Evolutionary conservation across 345 rosid genomes (phyloP).

Genomic region (Hirschfeldia incana): DNA sequence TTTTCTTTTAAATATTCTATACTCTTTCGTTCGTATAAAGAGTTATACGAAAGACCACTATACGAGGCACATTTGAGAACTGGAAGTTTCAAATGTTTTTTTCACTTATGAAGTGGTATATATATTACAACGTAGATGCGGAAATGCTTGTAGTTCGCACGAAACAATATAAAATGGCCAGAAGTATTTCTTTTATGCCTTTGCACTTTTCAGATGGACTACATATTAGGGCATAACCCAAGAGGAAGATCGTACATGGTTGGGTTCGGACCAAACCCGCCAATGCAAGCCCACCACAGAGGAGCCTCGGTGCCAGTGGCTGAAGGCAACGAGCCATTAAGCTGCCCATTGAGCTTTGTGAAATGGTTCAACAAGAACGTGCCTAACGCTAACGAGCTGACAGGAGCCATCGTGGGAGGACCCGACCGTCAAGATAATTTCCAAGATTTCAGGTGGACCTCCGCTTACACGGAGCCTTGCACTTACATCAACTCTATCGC

Average conservation of each 20-base stretch:
- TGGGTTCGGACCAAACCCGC: constrained; percentile 79
- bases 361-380: constrained; percentile 46
- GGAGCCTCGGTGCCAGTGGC: constrained; percentile 66
- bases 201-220: constrained; percentile 61
- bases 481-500: constrained; percentile 82
- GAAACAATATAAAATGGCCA: neutral
- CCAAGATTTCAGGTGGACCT: constrained; percentile 61
- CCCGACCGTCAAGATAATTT: constrained; percentile 74
- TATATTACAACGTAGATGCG: neutral
- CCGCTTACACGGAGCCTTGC: constrained; percentile 80
- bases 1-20: neutral
- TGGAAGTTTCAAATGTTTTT: constrained; percentile 2
- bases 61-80: neutral
- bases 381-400: constrained; percentile 77
- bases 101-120: neutral
- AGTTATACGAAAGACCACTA: neutral
- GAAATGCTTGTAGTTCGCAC: neutral
- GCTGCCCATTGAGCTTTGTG: constrained; percentile 70
- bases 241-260: constrained; percentile 86
- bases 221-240: constrained; percentile 79
- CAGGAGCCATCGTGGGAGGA: constrained; percentile 92
- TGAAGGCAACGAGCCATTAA: constrained; percentile 22
- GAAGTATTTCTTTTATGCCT: neutral
- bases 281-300: constrained; percentile 78
- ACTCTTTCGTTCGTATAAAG: neutral